phyloP scores from a whole-genome alignment of 192 early-diverging fungal species.

The Backusella morwellensis region DNA sequence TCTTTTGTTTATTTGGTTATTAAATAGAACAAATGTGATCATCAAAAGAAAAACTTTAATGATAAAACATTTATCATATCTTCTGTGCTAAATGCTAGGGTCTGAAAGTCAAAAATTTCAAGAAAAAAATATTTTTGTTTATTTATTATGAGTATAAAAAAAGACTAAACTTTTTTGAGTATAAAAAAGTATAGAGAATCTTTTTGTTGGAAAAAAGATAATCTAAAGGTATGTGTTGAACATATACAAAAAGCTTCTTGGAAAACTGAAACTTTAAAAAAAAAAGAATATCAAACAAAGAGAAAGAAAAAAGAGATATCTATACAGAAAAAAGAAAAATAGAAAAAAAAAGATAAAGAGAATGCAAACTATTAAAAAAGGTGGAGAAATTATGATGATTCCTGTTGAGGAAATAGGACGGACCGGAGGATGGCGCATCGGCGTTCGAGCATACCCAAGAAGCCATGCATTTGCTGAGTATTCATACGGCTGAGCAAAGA shows the following conservation, averaged over 20 bases:
- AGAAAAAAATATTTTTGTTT: not conserved
- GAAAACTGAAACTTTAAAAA: not conserved
- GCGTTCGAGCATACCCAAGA: conserved; percentile 53
- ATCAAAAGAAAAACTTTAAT: not conserved
- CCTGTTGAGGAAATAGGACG: conserved; percentile 15
- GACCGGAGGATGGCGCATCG: conserved; percentile 46
- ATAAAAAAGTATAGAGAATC: conserved; percentile 7
- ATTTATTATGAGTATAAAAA: conserved; percentile 2
- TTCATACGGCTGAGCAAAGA: conserved; percentile 39
- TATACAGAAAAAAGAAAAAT: conserved; percentile 9
- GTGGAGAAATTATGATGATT: not conserved
- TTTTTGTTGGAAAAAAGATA: conserved; percentile 6
- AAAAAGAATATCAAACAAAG: conserved; percentile 1
- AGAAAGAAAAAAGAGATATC: not conserved
- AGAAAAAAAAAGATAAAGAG: not conserved
- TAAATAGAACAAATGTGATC: not conserved
- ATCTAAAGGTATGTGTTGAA: conserved; percentile 7
- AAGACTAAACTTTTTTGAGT: conserved; percentile 9
- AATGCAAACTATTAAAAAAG: conserved; percentile 8
- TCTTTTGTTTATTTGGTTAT: not conserved
- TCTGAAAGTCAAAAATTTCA: not conserved
- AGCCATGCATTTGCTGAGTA: conserved; percentile 51
- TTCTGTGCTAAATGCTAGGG: not conserved
- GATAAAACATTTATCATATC: not conserved
- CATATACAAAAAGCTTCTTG: not conserved